Evolutionary conservation across 495 filamentous ascomycete species (phyloP).

Genomic region (Aspergillus heteromorphus): DNA sequence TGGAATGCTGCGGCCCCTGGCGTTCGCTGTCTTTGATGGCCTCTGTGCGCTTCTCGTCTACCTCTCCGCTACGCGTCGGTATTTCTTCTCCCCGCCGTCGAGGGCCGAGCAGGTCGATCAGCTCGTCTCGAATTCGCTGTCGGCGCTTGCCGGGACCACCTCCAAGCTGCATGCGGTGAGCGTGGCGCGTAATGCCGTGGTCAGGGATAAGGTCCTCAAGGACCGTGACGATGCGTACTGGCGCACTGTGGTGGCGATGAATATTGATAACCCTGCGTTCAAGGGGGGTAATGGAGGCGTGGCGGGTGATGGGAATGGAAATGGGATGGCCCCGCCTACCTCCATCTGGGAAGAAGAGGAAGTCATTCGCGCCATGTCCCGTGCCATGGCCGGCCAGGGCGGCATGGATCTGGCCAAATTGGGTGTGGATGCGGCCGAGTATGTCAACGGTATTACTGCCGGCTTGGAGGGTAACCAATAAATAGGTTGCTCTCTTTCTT

Average conservation of each 20-base stretch:
- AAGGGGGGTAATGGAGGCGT: conserved; percentile 24
- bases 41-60: conserved; percentile 60
- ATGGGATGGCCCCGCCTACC: conserved; percentile 11
- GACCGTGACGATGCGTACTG: conserved; percentile 53
- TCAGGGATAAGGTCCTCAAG: conserved; percentile 52
- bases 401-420: conserved; percentile 46
- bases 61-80: conserved; percentile 70
- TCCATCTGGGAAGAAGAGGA: conserved; percentile 52
- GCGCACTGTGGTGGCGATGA: conserved; percentile 42
- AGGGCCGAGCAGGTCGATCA: conserved; percentile 42
- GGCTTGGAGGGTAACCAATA: conserved; percentile 28
- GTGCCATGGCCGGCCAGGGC: conserved; percentile 39
- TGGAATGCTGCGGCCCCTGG: conserved; percentile 51
- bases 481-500: background rate
- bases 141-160: conserved; percentile 38
- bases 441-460: conserved; percentile 38
- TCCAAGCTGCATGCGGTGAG: conserved; percentile 50
- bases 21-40: conserved; percentile 56
- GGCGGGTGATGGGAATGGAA: conserved; percentile 19
- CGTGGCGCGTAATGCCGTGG: conserved; percentile 52
- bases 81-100: conserved; percentile 48
- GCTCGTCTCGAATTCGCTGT: conserved; percentile 34
- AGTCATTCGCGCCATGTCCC: conserved; percentile 49
- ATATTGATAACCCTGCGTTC: conserved; percentile 12
- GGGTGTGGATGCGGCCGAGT: conserved; percentile 39